Evolutionary conservation across 768 basidiomycete genomes (phyloP).

Genomic region (Mycena galericulata): DNA sequence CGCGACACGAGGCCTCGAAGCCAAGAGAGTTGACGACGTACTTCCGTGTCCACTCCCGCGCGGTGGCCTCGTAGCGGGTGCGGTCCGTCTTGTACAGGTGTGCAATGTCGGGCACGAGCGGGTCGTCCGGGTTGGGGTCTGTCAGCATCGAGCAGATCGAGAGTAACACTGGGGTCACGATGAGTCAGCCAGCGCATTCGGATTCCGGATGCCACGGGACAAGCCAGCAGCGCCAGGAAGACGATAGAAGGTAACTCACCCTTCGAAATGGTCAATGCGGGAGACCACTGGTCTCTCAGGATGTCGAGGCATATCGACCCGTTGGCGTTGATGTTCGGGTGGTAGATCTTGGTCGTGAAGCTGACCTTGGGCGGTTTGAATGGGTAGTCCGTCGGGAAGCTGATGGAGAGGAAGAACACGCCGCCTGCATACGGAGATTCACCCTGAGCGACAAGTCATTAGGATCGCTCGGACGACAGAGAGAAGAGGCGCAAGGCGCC

Average conservation of each 20-base stretch:
- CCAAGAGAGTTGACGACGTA: constrained; percentile 55
- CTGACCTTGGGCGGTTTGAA: constrained; percentile 99
- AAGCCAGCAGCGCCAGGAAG: too few relatives aligned
- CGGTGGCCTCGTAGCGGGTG: constrained; percentile 95
- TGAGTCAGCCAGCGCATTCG: constrained; percentile 28
- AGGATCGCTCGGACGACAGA: constrained; percentile 43
- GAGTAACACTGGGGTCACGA: constrained; percentile 76
- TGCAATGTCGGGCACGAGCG: constrained; percentile 97
- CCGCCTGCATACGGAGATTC: constrained; percentile 99
- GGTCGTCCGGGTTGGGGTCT: constrained; percentile 99
- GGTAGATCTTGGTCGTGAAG: constrained; percentile 99
- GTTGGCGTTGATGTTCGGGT: constrained; percentile 99
- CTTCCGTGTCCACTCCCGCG: constrained; percentile 99
- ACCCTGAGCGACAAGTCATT: constrained; percentile 63
- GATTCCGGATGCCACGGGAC: not conserved
- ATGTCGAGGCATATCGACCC: constrained; percentile 99
- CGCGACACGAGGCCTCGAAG: constrained; percentile 8
- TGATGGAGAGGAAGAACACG: constrained; percentile 97
- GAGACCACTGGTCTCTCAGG: constrained; percentile 98
- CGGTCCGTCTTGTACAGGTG: constrained; percentile 99
- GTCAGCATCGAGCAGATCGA: constrained; percentile 99
- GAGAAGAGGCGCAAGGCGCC: constrained; percentile 12
- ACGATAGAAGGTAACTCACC: constrained; percentile 77
- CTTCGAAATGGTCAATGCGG: constrained; percentile 98
- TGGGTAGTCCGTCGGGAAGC: constrained; percentile 97